Base-by-base conservation (phyloP, 2,329 filamentous ascomycete genomes). In the Aspergillus persii region DNA sequence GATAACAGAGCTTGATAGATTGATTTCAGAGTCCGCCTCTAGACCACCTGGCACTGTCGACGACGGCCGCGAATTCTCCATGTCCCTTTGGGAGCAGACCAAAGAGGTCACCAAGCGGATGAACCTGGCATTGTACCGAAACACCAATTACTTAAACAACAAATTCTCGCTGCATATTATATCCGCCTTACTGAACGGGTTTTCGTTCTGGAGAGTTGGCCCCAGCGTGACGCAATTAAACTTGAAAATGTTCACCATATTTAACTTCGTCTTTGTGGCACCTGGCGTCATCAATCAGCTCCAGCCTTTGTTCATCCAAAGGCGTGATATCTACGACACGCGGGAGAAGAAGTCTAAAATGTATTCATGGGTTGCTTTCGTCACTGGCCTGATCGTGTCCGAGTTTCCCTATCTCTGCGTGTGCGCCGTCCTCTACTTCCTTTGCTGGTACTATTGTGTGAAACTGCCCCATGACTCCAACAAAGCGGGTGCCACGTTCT, bases 281-380 rank as follows among this genome's bases (percentile, higher is more conserved):
- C 74, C 77, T 11, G 71, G 69, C 39, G 69, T 71, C 15, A 72
- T 71, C 57, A 65, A 66, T 23, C 70, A 73, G 12, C 76, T 90
- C 36, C 86, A 88, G 0, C 85, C 88, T 0, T 86, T 86, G 8
- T 81, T 91, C 53, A 84, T 91, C 68, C 89, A 90, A 66, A 81
- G 79, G 68, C 83, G 88, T 72, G 82, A 82, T 0, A 78, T 91
- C 8, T 92, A 87, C 84, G 82, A 88, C 29, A 58, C 67, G 0
- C 82, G 89, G 39, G 89, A 92, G 70, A 81, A 86, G 3, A 88
- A 88, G 1, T 86, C 84, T 1, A 81, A 87, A 27, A 90, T 90
- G 61, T 92, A 91, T 72, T 85, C 85, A 48, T 91, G 88, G 85
- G 75, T 86, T 18, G 86, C 88, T 0, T 91, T 91, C 71, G 83